Percentiles rank a stretch among this genome's conserved stretches.
phyloP scores from a whole-genome alignment of 257 asterid genomes.

The Solanum commersonii region DNA sequence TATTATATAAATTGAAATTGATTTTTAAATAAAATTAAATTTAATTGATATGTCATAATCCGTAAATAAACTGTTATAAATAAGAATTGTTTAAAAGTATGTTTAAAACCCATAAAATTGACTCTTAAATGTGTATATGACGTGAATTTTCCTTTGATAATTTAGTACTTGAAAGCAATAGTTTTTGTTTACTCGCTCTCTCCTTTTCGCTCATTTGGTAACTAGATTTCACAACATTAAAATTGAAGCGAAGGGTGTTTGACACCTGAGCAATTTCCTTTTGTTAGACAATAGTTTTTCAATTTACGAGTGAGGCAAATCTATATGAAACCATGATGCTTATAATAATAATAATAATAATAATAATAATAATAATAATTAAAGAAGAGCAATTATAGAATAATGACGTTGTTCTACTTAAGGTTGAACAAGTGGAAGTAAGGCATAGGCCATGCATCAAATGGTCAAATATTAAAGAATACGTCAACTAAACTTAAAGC shows the following conservation, averaged over 20 bases:
- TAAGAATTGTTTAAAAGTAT: no score
- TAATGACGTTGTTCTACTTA: neutral
- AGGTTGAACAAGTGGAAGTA: neutral
- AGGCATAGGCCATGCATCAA: neutral
- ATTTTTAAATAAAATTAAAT: no score
- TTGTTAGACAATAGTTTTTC: neutral
- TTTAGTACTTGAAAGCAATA: no score
- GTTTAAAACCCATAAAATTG: no score
- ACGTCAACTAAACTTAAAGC: neutral
- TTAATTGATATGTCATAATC: no score
- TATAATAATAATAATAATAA: neutral
- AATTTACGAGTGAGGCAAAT: neutral
- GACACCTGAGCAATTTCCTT: neutral
- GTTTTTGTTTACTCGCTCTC: neutral
- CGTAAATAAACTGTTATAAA: no score
- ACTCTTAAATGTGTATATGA: no score
- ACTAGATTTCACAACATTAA: neutral
- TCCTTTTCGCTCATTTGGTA: neutral
- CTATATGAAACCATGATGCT: neutral
- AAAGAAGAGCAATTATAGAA: neutral
- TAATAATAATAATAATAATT: neutral
- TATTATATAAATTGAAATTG: no score
- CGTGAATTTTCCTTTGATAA: no score
- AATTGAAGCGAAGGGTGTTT: neutral
- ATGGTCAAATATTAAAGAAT: neutral